phyloP scores from a whole-genome alignment of 2,329 filamentous ascomycete genomes.

The Ceratocystis ficicola region DNA sequence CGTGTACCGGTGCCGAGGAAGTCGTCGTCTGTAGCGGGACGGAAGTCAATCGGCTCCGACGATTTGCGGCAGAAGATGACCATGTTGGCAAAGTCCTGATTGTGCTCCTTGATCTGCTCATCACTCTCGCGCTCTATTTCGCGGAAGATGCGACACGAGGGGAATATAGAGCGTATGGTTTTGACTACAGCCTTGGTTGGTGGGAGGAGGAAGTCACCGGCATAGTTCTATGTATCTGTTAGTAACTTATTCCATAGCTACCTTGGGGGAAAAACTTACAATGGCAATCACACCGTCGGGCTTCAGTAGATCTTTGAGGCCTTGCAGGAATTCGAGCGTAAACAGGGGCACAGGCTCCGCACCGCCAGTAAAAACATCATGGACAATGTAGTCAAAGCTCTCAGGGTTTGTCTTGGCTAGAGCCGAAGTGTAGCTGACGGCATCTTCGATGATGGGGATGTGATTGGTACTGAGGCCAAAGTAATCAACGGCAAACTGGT shows the following conservation, averaged over 20 bases:
- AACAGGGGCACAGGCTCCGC: conserved; percentile 84
- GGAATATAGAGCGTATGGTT: conserved; percentile 73
- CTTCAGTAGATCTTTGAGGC: conserved; percentile 58
- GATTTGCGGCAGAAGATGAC: conserved; percentile 82
- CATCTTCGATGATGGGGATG: conserved; percentile 69
- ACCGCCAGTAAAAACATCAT: conserved; percentile 95
- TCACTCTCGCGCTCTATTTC: conserved; percentile 50
- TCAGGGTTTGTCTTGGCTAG: conserved; percentile 34
- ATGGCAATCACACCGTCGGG: conserved; percentile 77
- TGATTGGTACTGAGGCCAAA: conserved; percentile 70
- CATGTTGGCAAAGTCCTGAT: conserved; percentile 81
- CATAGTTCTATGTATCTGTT: conserved; percentile 61
- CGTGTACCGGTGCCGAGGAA: conserved; percentile 60
- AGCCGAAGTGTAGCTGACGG: conserved; percentile 52
- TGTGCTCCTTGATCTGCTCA: conserved; percentile 36
- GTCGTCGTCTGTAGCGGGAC: conserved; percentile 51
- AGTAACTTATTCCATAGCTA: conserved; percentile 7
- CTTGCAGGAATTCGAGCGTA: conserved; percentile 67
- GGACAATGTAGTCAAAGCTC: conserved; percentile 81
- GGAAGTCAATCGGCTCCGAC: conserved; percentile 46
- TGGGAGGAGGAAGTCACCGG: conserved; percentile 69
- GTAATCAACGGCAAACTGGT: conserved; percentile 70
- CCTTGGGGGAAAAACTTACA: conserved; percentile 39
- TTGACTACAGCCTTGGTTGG: conserved; percentile 66
- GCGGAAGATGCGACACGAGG: conserved; percentile 82